Conservation (phyloP, 257 asterid species). For the Solanum rostratum region DNA sequence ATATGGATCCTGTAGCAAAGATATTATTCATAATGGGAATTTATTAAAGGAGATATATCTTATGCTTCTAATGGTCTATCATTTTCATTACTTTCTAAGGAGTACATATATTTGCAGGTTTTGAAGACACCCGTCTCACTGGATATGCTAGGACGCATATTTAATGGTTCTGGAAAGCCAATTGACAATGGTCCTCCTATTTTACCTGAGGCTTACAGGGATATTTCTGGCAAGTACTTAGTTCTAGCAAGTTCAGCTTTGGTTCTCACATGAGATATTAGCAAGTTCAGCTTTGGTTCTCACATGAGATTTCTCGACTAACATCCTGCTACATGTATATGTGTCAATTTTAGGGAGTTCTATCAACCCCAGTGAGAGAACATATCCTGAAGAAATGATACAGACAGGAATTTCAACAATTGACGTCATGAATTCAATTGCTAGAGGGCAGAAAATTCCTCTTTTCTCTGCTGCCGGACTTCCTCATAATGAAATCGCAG, state of each 20-base stretch:
- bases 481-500: conserved; percentile 98
- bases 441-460: conserved; percentile 97
- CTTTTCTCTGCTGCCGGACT: conserved; percentile 99
- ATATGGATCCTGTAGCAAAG: neutral
- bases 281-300: neutral
- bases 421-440: conserved; percentile 98
- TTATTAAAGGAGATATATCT: neutral
- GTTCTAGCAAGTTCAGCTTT: neutral
- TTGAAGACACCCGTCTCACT: conserved; percentile 42
- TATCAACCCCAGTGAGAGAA: conserved; percentile 97
- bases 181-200: conserved; percentile 98
- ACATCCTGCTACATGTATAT: neutral
- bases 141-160: conserved; percentile 51
- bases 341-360: conserved; percentile 67
- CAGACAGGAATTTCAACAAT: conserved; percentile 97
- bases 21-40: neutral
- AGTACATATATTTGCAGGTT: conserved; percentile 14
- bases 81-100: neutral
- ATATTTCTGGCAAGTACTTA: conserved; percentile 77
- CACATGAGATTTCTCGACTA: neutral
- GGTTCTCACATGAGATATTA: neutral
- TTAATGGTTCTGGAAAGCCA: conserved; percentile 65
- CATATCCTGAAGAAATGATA: conserved; percentile 97
- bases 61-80: neutral
- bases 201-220: conserved; percentile 97